phyloP scores from a whole-genome alignment of 2,329 filamentous ascomycete species.

The Fusarium udum region DNA sequence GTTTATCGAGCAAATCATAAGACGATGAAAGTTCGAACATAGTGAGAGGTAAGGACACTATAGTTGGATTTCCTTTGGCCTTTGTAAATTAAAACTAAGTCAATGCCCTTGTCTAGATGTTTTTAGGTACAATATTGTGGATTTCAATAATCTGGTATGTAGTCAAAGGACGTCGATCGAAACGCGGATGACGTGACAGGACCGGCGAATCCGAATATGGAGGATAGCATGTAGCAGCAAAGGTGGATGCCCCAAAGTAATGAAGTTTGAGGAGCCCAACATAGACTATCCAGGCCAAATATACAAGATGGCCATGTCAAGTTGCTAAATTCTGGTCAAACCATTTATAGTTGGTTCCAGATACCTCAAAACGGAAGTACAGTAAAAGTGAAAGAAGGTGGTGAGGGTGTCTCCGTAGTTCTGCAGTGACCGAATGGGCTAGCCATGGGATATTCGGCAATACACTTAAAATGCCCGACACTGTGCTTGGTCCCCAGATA shows the following conservation, averaged over 20 bases:
- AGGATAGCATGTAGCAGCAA: not conserved
- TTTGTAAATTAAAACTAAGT: not conserved
- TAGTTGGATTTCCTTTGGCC: not conserved
- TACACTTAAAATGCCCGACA: fast-evolving
- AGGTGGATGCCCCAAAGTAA: not conserved
- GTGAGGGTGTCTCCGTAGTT: too few species aligned
- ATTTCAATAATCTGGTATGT: not conserved
- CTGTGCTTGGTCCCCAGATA: not conserved
- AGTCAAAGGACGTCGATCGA: not conserved
- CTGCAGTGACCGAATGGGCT: too few species aligned
- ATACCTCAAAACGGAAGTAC: too few species aligned
- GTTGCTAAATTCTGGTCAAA: fast-evolving
- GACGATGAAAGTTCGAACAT: not conserved
- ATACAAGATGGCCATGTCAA: not conserved
- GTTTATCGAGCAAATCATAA: not conserved
- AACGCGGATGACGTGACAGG: not conserved
- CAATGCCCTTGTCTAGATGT: not conserved
- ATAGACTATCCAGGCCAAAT: not conserved
- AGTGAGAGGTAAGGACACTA: too few species aligned
- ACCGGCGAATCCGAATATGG: not conserved
- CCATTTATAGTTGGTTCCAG: fast-evolving
- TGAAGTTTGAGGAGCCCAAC: not conserved
- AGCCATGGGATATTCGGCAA: not conserved
- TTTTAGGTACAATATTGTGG: not conserved
- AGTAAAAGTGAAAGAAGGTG: not conserved